A percentile compares a stretch with the other conserved stretches of the same genome.
These are phyloP conservation scores for Starmerella davenportii DNA, from an alignment of 805 yeast genomes.

Conservation along the genomic window DNA sequence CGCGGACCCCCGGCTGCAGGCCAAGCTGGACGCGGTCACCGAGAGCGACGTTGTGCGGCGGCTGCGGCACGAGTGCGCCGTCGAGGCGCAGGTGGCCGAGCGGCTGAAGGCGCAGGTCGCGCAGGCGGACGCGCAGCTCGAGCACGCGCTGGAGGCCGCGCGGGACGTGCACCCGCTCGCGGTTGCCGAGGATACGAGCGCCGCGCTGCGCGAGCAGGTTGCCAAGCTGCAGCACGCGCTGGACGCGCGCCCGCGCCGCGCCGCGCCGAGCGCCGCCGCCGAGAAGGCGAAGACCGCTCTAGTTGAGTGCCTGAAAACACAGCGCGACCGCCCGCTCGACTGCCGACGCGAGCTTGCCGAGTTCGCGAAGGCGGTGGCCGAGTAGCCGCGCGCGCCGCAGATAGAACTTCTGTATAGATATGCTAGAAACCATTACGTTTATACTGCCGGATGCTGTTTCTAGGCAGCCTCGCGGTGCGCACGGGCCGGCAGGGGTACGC, in stretches of 20 bases:
- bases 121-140: constrained; percentile 19
- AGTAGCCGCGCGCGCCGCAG: too few species aligned
- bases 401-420: too few species aligned
- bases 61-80: constrained; percentile 20
- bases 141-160: constrained; percentile 10
- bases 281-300: constrained; percentile 11
- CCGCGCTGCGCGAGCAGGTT: constrained; percentile 17
- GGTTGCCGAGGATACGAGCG: constrained; percentile 9
- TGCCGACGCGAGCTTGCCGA: constrained; percentile 21
- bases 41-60: constrained; percentile 25
- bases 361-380: constrained; percentile 14
- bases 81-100: constrained; percentile 23
- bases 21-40: constrained; percentile 20
- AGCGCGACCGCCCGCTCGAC: constrained; percentile 20
- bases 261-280: background rate
- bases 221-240: constrained; percentile 19
- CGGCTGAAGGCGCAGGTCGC: constrained; percentile 20
- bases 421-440: too few species aligned
- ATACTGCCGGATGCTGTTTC: too few species aligned
- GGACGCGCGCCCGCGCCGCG: background rate
- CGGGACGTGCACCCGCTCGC: constrained; percentile 10
- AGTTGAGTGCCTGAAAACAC: constrained; percentile 19
- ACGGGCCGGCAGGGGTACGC: too few species aligned
- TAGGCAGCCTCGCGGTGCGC: too few species aligned
- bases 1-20: constrained; percentile 20